Evolutionary conservation across 2,329 filamentous ascomycete genomes (phyloP), one percentile per base, ranked within the genome.

Genomic region (Pseudogymnoascus sp.): DNA sequence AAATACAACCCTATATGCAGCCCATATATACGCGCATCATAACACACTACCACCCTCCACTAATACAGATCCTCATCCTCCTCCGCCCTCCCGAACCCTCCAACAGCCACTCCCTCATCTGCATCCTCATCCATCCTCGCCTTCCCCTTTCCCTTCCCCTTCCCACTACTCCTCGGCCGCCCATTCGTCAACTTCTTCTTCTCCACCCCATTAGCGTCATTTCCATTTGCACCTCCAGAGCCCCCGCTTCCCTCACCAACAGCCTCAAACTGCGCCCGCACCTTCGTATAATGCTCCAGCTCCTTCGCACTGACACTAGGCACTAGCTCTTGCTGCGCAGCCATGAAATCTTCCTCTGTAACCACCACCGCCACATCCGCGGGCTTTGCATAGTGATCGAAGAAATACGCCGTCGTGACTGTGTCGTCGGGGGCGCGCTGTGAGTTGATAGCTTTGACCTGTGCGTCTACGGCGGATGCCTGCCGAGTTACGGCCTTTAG

Each of bases 401-500:
- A 99, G 78, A 92, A 99, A 76, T 94, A 92, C 0, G 92, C 93
- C 1, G 93, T 95, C 1, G 89, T 90, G 66, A 97, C 69, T 37
- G 69, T 69, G 63, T 68, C 69, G 5, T 68, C 64, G 5, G 45
- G 49, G 83, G 4, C 21, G 74, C 78, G 61, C 64, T 5, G 74
- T 2, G 77, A 73, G 69, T 90, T 90, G 73, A 96, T 79, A 4
- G 81, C 79, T 21, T 83, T 82, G 67, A 99, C 89, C 74, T 94
- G 94, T 60, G 84, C 80, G 73, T 99, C 94, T 2, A 97, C 92
- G 1, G 84, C 81, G 1, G 85, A 83, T 2, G 94, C 92, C 72
- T 95, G 91, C 4, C 94, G 86, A 2, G 94, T 99, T 63, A 99
- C 93, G 19, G 94, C 94, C 75, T 99, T 97, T 68, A 99, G 88